A percentile compares a stretch with the other conserved stretches of the same genome.
These are phyloP conservation scores for Postia placenta DNA, from an alignment of 768 basidiomycete species.

Conservation along the genomic window DNA sequence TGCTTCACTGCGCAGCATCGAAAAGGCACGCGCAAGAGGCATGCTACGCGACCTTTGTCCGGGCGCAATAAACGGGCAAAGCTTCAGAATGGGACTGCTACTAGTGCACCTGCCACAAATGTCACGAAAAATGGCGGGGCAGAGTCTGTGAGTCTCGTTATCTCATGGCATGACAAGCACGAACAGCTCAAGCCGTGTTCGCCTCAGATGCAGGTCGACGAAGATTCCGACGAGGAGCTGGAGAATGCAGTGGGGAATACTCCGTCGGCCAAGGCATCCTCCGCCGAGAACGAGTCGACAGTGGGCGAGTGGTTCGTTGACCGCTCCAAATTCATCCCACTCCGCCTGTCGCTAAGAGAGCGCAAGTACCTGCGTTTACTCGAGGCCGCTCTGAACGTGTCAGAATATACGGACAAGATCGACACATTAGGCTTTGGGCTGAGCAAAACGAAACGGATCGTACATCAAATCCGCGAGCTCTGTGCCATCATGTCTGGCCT, in stretches of 20 bases:
- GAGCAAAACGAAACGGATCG: constrained; percentile 83
- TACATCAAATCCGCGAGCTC: constrained; percentile 79
- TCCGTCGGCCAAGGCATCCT: constrained; percentile 24
- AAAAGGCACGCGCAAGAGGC: constrained; percentile 70
- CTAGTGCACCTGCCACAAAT: no score
- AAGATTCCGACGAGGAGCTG: constrained; percentile 30
- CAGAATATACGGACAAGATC: constrained; percentile 88
- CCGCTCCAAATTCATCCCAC: constrained; percentile 72
- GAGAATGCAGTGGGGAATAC: constrained; percentile 19
- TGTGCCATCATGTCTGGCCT: constrained; percentile 86
- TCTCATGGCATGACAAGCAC: background rate
- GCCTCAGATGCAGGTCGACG: constrained; percentile 33
- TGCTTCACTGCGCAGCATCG: constrained; percentile 83
- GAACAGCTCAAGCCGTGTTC: background rate
- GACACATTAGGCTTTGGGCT: constrained; percentile 74
- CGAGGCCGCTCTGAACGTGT: constrained; percentile 79
- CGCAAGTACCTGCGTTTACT: constrained; percentile 82
- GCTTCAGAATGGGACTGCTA: constrained; percentile 20
- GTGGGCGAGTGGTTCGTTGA: constrained; percentile 87
- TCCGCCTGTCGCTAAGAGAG: constrained; percentile 68
- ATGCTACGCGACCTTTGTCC: constrained; percentile 45
- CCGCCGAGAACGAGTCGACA: constrained; percentile 36
- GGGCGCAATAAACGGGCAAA: constrained; percentile 13
- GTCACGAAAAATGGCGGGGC: constrained; percentile 20
- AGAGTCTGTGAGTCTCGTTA: constrained; percentile 21